A percentile compares a stretch with the other conserved stretches of the same genome.
These are phyloP conservation scores for Hyaloperonospora brassicae DNA, from an alignment of 352 stramenopile species.

Conservation along the genomic window DNA sequence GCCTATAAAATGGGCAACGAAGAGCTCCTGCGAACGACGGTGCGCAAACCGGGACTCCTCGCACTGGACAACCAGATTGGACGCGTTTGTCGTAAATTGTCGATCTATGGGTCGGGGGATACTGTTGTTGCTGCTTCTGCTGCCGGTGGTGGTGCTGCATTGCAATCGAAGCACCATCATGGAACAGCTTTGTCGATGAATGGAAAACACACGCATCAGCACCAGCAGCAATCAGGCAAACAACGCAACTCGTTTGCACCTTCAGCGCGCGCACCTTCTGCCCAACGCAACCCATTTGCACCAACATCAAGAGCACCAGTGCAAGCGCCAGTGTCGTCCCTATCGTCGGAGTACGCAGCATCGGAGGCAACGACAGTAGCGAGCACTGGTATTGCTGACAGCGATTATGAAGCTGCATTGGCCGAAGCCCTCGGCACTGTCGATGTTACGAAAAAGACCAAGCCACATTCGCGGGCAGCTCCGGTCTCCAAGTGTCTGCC, in stretches of 20 bases:
- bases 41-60: slow-evolving; percentile 68
- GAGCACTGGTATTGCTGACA: slow-evolving; percentile 20
- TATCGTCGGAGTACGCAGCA: slow-evolving; percentile 22
- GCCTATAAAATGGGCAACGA: slow-evolving; percentile 76
- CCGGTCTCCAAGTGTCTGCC: slow-evolving; percentile 4
- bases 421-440: slow-evolving; percentile 26
- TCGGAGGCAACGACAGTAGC: slow-evolving; percentile 15
- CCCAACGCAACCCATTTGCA: slow-evolving; percentile 35
- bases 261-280: slow-evolving; percentile 13
- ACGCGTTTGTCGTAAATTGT: slow-evolving; percentile 57
- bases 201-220: slow-evolving; percentile 11
- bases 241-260: slow-evolving; percentile 27
- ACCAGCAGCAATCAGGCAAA: slow-evolving; percentile 21
- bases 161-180: slow-evolving; percentile 19
- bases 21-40: slow-evolving; percentile 56
- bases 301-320: slow-evolving; percentile 19
- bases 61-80: slow-evolving; percentile 76
- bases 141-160: too few species aligned
- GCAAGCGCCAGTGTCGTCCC: slow-evolving; percentile 13
- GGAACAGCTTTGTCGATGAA: slow-evolving; percentile 13
- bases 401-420: slow-evolving; percentile 30
- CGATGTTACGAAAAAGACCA: slow-evolving; percentile 18
- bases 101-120: slow-evolving; percentile 38
- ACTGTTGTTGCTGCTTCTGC: background rate
- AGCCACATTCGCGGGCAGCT: slow-evolving; percentile 6